phyloP scores from a whole-genome alignment of 2,329 filamentous ascomycete species.

The Alternaria novae-zelandiae region DNA sequence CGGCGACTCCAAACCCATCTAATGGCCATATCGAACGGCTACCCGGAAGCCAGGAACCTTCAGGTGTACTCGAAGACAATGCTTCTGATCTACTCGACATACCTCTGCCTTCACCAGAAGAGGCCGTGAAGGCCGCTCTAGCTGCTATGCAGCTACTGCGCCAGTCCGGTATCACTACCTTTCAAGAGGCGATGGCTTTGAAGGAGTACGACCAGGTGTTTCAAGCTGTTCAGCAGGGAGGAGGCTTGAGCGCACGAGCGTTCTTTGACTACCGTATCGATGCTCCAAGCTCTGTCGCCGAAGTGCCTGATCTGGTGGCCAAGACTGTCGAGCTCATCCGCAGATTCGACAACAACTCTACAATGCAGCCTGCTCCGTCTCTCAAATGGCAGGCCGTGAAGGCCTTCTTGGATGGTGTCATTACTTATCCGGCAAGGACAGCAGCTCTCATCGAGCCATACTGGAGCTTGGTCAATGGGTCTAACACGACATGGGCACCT shows the following conservation, averaged over 20 bases:
- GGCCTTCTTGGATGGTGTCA: constrained; percentile 7
- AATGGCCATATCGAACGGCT: background rate
- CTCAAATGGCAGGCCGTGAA: constrained; percentile 8
- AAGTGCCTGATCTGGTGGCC: constrained; percentile 1
- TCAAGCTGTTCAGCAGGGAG: background rate
- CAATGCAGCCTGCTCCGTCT: background rate
- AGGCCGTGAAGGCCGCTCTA: background rate
- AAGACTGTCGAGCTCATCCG: background rate
- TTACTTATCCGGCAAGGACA: constrained; percentile 4
- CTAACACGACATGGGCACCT: constrained; percentile 1
- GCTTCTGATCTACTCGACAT: background rate
- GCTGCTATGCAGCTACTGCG: constrained; percentile 2
- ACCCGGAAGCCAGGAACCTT: constrained; percentile 1
- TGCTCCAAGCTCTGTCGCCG: background rate
- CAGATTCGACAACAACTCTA: background rate
- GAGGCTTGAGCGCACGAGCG: background rate
- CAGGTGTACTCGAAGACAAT: constrained; percentile 2
- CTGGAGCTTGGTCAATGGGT: constrained; percentile 1
- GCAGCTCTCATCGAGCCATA: constrained; percentile 3
- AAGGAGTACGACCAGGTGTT: background rate
- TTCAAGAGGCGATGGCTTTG: constrained; percentile 1
- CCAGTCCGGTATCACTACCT: constrained; percentile 3
- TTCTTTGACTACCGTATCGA: constrained; percentile 7
- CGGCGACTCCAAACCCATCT: background rate
- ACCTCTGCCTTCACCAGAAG: background rate